phyloP scores from a whole-genome alignment of 2,329 filamentous ascomycete genomes.

The Pseudogymnoascus sp. region DNA sequence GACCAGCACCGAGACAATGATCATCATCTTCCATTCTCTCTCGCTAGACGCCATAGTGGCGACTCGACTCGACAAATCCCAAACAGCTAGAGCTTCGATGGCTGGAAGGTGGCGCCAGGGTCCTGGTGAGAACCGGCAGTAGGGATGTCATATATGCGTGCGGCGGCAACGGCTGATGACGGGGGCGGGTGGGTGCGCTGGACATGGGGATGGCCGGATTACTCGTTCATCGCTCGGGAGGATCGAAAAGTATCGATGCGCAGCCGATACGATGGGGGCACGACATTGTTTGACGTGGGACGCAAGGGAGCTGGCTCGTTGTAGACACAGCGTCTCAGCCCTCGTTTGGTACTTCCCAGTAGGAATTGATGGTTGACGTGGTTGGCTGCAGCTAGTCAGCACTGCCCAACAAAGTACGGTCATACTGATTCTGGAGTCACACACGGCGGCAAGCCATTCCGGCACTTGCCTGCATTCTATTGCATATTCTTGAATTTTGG shows the following conservation, averaged over 20 bases:
- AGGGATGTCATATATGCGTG: slow-evolving; percentile 3
- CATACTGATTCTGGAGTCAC: neutral
- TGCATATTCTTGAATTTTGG: neutral
- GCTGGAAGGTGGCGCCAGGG: neutral
- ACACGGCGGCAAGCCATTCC: neutral
- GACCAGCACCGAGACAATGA: neutral
- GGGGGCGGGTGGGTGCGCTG: neutral
- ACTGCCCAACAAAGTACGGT: neutral
- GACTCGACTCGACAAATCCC: neutral
- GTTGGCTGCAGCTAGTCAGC: neutral
- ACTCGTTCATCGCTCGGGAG: neutral
- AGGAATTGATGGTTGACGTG: neutral
- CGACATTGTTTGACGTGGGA: slow-evolving; percentile 6
- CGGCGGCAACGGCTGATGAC: neutral
- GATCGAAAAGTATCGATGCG: neutral
- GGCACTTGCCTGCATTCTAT: neutral
- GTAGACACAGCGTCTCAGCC: neutral
- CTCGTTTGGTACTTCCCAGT: neutral
- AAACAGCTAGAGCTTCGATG: neutral
- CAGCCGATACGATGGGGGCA: neutral
- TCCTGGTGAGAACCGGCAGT: neutral
- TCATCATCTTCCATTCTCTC: neutral
- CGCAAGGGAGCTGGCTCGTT: neutral
- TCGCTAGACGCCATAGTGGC: slow-evolving; percentile 1
- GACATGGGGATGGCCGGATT: neutral